These are phyloP conservation scores for Taiozyma sp. DNA, from an alignment of 1,139 yeast genomes.

Conservation along the genomic window DNA sequence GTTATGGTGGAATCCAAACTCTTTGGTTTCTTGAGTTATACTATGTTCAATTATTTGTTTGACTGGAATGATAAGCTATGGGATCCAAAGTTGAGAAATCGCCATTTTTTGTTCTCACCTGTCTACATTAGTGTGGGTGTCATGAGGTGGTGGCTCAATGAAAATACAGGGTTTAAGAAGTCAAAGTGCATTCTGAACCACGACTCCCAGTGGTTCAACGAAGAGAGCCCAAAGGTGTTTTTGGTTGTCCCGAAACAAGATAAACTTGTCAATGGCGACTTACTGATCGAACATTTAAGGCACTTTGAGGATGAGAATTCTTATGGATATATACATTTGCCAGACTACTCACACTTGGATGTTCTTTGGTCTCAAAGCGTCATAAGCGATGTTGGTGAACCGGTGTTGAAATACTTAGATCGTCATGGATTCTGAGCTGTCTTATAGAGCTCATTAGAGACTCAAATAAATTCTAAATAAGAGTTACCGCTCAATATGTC, in stretches of 20 bases:
- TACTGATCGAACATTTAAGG: constrained; percentile 48
- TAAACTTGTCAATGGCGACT: constrained; percentile 59
- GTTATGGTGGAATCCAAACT: constrained; percentile 41
- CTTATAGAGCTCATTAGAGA: background rate
- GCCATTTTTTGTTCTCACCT: constrained; percentile 85
- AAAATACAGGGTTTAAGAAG: constrained; percentile 45
- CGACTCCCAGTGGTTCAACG: constrained; percentile 52
- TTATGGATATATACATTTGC: constrained; percentile 40
- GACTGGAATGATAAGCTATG: constrained; percentile 83
- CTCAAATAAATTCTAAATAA: too few species aligned
- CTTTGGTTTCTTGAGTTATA: constrained; percentile 62
- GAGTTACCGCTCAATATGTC: too few species aligned
- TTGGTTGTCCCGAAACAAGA: constrained; percentile 63
- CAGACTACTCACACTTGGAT: constrained; percentile 81
- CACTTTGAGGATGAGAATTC: constrained; percentile 42
- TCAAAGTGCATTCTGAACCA: constrained; percentile 52
- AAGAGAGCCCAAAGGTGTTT: constrained; percentile 46
- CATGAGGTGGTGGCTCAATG: constrained; percentile 88
- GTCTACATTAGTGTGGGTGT: constrained; percentile 72
- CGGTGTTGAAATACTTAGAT: constrained; percentile 6
- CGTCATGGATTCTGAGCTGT: background rate
- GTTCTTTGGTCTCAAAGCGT: constrained; percentile 88
- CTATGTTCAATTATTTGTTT: constrained; percentile 79
- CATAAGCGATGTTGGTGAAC: constrained; percentile 45
- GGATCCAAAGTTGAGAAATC: constrained; percentile 61